These are phyloP conservation scores for Saksenaea oblongispora DNA, from an alignment of 371 early-diverging fungal genomes.

Conservation along the genomic window DNA sequence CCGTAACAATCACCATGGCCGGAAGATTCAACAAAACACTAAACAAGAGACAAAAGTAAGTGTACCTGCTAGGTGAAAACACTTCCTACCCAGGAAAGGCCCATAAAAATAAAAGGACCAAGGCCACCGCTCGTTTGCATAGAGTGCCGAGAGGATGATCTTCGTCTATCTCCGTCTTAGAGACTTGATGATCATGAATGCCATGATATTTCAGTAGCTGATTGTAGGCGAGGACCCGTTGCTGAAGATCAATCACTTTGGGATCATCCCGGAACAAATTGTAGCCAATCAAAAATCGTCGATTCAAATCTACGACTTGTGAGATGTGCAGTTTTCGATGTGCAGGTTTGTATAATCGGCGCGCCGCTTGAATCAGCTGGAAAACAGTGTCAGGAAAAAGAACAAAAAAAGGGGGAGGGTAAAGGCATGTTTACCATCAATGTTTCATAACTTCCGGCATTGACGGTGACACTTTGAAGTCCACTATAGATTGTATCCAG, in stretches of 20 bases:
- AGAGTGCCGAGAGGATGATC: slow-evolving; percentile 60
- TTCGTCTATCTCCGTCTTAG: slow-evolving; percentile 68
- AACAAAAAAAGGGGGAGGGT: background rate
- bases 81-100: slow-evolving; percentile 76
- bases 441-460: slow-evolving; percentile 90
- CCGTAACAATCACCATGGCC: slow-evolving; percentile 66
- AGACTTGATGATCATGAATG: slow-evolving; percentile 92
- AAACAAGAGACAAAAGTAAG: slow-evolving; percentile 7
- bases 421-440: slow-evolving; percentile 63
- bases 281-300: slow-evolving; percentile 86
- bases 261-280: slow-evolving; percentile 74
- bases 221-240: slow-evolving; percentile 81
- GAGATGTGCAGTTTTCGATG: slow-evolving; percentile 76
- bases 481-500: slow-evolving; percentile 73
- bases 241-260: slow-evolving; percentile 66
- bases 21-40: slow-evolving; percentile 77
- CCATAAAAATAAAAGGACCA: slow-evolving; percentile 65
- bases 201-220: slow-evolving; percentile 82
- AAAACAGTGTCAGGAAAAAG: background rate
- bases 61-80: background rate
- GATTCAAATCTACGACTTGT: slow-evolving; percentile 81
- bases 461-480: slow-evolving; percentile 84
- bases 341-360: slow-evolving; percentile 85
- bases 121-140: slow-evolving; percentile 58
- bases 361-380: slow-evolving; percentile 86